These are phyloP conservation scores for Juglanconis sp. DNA, from an alignment of 2,329 filamentous ascomycete genomes.

Conservation along the genomic window DNA sequence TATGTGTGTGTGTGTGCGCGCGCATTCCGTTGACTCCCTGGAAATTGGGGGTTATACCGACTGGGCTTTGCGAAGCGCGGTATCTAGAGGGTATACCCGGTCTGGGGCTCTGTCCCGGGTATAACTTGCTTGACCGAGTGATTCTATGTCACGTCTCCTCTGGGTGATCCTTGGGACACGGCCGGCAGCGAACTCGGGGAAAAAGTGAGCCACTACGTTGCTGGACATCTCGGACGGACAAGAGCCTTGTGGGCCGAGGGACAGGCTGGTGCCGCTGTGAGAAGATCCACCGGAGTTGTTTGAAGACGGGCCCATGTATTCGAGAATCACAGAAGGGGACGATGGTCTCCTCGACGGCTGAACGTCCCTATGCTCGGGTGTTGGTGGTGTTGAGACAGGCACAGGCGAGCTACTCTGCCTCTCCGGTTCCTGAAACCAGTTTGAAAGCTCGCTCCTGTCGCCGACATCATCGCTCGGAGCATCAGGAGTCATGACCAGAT, in stretches of 20 bases:
- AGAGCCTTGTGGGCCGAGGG: background rate
- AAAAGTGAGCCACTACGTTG: background rate
- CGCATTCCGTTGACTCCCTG: background rate
- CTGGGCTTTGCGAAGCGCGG: background rate
- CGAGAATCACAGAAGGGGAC: background rate
- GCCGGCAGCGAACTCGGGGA: background rate
- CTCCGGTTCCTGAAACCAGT: background rate
- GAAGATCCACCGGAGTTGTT: background rate
- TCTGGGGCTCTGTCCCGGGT: background rate
- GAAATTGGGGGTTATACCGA: background rate
- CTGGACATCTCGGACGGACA: background rate
- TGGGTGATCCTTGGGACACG: background rate
- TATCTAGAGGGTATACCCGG: background rate
- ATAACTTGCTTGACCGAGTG: background rate
- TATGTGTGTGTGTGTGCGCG: background rate
- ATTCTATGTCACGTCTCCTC: background rate
- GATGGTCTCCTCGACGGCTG: background rate
- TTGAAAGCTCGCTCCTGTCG: too few species aligned
- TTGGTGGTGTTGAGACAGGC: background rate
- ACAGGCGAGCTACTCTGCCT: background rate
- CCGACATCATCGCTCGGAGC: too few species aligned
- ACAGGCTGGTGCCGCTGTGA: conserved; percentile 1
- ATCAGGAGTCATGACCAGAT: background rate
- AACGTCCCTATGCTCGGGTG: background rate
- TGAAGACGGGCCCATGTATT: background rate